Evolutionary conservation across 208 protist genomes (phyloP), one percentile per base, ranked within the genome.

Genomic region (Leishmania guyanensis): DNA sequence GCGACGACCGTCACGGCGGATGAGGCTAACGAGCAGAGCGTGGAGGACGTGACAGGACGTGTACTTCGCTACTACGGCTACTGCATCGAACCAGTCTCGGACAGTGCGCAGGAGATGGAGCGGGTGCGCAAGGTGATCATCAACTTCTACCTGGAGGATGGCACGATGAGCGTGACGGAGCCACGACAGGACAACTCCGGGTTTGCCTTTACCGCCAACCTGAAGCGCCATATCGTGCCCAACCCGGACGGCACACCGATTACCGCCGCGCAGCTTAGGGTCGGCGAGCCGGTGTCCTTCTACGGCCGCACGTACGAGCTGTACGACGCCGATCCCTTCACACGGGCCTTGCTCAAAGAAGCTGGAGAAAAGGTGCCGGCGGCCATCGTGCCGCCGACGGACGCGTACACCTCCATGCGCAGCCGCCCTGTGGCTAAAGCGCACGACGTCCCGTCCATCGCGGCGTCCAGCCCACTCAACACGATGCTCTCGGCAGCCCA

Each of bases 101-200:
- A 99, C 90, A 98, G 93, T 43, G 87, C 89, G 14, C 39, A 89
- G 4, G 99, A 99, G 90, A 89, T 86, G 77, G 91, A 92, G 75
- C 94, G 98, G 33, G 84, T 99, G 56, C 94, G 98, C 43, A 94
- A 94, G 66, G 87, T 97, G 79, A 82, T 92, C 16, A 87, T 99
- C 54, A 91, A 96, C 69, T 98, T 97, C 76, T 99, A 96, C 83
- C 91, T 99, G 5, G 97, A 98, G 78, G 99, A 99, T 85, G 97
- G 98, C 88, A 99, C 98, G 66, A 98, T 99, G 87, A 96, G 97
- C 78, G 92, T 99, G 74, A 87, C 89, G 56, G 98, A 99, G 90
- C 91, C 36, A 39, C 95, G 26, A 65, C 80, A 97, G 68, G 95
- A 98, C 74, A 99, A 99, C 92, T 97, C 92, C 53, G 99, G 99